phyloP scores from a whole-genome alignment of 495 filamentous ascomycete genomes.

The Amorphotheca resinae region DNA sequence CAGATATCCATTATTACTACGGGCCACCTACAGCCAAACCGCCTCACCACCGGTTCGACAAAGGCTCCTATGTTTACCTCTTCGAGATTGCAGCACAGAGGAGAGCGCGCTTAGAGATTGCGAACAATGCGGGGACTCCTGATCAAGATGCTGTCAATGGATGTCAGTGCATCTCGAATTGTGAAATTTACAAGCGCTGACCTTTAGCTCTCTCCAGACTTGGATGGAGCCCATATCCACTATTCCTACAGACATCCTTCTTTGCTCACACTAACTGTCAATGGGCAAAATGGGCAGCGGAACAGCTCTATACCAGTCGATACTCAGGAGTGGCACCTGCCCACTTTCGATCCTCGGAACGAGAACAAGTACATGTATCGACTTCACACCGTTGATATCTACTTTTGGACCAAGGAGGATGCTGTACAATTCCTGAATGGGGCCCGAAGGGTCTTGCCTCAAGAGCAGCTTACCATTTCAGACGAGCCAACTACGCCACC shows the following conservation, averaged over 20 bases:
- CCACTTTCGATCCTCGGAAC: conserved; percentile 54
- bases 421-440: conserved; percentile 59
- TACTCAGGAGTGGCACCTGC: conserved; percentile 63
- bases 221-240: conserved; percentile 50
- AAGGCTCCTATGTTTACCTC: conserved; percentile 78
- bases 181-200: conserved; percentile 10
- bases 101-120: conserved; percentile 66
- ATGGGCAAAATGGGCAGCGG: conserved; percentile 31
- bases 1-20: conserved; percentile 85
- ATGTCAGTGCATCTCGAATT: conserved; percentile 37
- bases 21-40: conserved; percentile 55
- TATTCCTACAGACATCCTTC: conserved; percentile 72
- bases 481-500: conserved; percentile 40
- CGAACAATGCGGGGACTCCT: conserved; percentile 75
- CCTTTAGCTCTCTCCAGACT: conserved; percentile 28
- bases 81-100: conserved; percentile 60
- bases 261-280: conserved; percentile 62
- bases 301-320: conserved; percentile 20
- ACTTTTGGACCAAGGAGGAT: conserved; percentile 77
- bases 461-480: conserved; percentile 45
- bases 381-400: conserved; percentile 75
- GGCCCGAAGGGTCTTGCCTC: conserved; percentile 44
- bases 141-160: conserved; percentile 85
- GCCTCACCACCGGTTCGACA: conserved; percentile 76
- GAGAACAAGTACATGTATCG: conserved; percentile 60